Evolutionary conservation across 2,329 filamentous ascomycete genomes (phyloP), one percentile per base, ranked within the genome.

Genomic region (Zasmidium citrigriseum): DNA sequence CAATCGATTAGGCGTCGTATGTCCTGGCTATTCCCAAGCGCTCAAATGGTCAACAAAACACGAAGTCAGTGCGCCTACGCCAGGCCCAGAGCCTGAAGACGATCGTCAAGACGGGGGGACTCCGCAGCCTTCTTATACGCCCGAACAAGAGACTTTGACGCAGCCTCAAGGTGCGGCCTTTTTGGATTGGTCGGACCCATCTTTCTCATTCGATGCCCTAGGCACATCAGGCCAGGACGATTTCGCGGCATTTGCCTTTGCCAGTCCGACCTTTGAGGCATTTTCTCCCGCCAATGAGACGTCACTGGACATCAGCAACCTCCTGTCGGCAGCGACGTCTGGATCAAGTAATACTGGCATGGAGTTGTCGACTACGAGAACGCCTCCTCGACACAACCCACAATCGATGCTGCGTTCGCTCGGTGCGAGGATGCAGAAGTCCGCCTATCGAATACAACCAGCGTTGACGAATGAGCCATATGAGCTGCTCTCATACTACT

Each of bases 401-500:
- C 58, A 60, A 38, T 46, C 50, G 5, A 57, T 65, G 56, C 59
- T 65, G 2, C 57, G 59, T 24, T 53, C 63, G 21, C 44, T 65
- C 11, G 59, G 60, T 10, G 52, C 41, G 14, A 47, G 52, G 4
- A 55, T 38, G 16, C 52, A 25, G 29, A 55, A 58, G 23, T 20
- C 58, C 11, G 23, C 29, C 14, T 52, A 57, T 25, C 55, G 25
- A 41, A 29, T 60, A 4, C 63, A 61, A 18, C 25, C 23, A 11
- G 58, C 61, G 18, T 41, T 65, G 21, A 58, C 55, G 14, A 59
- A 65, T 45, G 49, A 61, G 44, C 59, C 61, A 16, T 59, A 59
- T 3, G 63, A 65, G 27, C 57, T 65, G 14, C 46, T 65, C 3
- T 60, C 61, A 4, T 64, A 62, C 45, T 65, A 65, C 52, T 65